Base-by-base conservation (phyloP, 371 early-diverging fungal genomes). In the Batkoa obscura region DNA sequence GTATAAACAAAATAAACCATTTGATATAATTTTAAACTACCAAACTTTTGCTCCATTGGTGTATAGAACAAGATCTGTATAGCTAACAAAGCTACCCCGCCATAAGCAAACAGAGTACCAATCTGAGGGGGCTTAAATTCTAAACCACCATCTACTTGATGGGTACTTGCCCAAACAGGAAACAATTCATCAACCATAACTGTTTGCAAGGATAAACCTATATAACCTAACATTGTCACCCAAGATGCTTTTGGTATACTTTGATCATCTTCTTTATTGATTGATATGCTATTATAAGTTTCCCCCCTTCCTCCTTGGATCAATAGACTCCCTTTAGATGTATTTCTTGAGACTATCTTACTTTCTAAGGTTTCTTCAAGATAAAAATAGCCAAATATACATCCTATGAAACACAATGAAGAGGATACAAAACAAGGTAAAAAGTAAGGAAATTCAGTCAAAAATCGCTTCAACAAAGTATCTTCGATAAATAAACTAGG, bases 381-480 rank as follows among this genome's bases (percentile, higher is more conserved):
- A 55, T 66, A 81, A 45, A 84, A 72, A 12, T 74, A 64, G 0
- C 84, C 87, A 33, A 83, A 64, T 0, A 79, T 52, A n/a, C 78
- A 72, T 3, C 88, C 86, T 47, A 75, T 55, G 2, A 75, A 45
- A 46, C 77, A 71, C 2, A 88, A 72, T 2, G 62, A 55, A 0
- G 84, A 70, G 5, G 83, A 76, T 5, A 83, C 73, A 13, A 83
- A 64, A 59, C 91, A 91, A 0, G 94, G 94, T 3, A 94, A 71
- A 48, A 88, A 76, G 59, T 89, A 90, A 3, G 90, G 92, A 56
- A 77, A 84, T 4, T 64, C 60, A 2, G 61, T 65, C 43, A 91
- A 73, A 43, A 91, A 70, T 35, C 63, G 58, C 41, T 70, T 73
- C n/a, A n/a, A n/a, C 6, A 53, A 6, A 30, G 72, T 57, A 3